Conservation (phyloP, 495 filamentous ascomycete species). For the Thozetella sp. region DNA sequence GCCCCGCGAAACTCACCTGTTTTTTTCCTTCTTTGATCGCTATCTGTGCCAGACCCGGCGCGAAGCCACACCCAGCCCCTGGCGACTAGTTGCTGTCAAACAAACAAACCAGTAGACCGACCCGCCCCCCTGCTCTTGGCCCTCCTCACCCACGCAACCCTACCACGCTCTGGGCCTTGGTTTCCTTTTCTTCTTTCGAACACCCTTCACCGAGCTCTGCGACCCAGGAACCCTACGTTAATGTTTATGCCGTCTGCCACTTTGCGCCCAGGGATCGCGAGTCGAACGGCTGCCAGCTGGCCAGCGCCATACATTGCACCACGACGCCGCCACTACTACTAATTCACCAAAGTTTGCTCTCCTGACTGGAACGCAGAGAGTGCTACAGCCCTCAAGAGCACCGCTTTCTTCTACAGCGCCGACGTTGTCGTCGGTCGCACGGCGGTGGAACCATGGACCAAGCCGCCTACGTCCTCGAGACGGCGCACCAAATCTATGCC, state of each 20-base stretch:
- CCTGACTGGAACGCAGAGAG: conserved; percentile 2
- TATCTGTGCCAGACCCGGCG: not conserved
- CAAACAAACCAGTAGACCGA: not conserved
- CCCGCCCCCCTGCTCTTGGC: not conserved
- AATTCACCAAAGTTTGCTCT: too few species aligned
- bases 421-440: conserved; percentile 18
- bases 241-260: not conserved
- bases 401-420: conserved; percentile 5
- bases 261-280: not conserved
- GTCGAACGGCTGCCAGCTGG: too few species aligned
- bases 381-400: not conserved
- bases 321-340: too few species aligned
- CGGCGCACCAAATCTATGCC: conserved; percentile 42
- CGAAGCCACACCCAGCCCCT: not conserved
- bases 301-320: too few species aligned
- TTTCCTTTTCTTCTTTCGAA: not conserved
- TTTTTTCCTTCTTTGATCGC: not conserved
- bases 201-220: not conserved
- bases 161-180: not conserved
- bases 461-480: conserved; percentile 33
- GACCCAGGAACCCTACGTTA: not conserved
- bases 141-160: not conserved
- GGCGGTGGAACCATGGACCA: conserved; percentile 36
- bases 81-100: too few species aligned
- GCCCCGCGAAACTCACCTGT: conserved; percentile 1